Conservation (phyloP, 2,329 filamentous ascomycete species). For the Plenodomus tracheiphilus region DNA sequence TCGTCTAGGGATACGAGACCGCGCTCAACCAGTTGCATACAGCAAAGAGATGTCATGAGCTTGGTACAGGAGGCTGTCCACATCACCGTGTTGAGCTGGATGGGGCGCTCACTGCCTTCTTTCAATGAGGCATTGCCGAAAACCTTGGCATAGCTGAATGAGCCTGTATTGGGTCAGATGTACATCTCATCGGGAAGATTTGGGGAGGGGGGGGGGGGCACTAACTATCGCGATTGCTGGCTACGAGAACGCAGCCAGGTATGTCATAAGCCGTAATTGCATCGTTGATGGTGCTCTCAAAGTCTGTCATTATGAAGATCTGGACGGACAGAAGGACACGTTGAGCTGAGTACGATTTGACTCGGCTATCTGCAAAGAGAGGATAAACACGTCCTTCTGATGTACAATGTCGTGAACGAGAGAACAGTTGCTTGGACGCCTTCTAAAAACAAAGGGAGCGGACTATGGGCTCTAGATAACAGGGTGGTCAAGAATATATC, state of each 20-base stretch:
- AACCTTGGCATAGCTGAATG: constrained; percentile 41
- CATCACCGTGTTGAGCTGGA: constrained; percentile 35
- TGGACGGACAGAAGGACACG: neutral
- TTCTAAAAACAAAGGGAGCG: no score
- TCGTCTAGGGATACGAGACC: constrained; percentile 37
- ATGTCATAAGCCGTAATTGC: constrained; percentile 26
- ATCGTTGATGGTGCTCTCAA: constrained; percentile 28
- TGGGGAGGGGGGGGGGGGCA: neutral
- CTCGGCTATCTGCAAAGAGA: no score
- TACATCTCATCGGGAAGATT: neutral
- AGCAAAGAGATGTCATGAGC: constrained; percentile 40
- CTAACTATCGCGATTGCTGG: constrained; percentile 32
- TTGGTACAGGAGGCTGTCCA: constrained; percentile 48
- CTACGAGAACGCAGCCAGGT: constrained; percentile 27
- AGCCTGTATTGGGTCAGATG: constrained; percentile 23
- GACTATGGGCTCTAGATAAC: no score
- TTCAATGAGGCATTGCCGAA: constrained; percentile 40
- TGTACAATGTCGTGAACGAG: no score
- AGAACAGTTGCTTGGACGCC: no score
- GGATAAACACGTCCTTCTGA: no score
- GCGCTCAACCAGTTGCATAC: constrained; percentile 41
- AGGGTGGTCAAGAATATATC: no score
- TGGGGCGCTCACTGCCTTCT: constrained; percentile 19
- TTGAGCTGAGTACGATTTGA: no score
- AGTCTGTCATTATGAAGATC: constrained; percentile 16